Conservation (phyloP, 2,329 filamentous ascomycete genomes). For the Celoporthe dispersa region DNA sequence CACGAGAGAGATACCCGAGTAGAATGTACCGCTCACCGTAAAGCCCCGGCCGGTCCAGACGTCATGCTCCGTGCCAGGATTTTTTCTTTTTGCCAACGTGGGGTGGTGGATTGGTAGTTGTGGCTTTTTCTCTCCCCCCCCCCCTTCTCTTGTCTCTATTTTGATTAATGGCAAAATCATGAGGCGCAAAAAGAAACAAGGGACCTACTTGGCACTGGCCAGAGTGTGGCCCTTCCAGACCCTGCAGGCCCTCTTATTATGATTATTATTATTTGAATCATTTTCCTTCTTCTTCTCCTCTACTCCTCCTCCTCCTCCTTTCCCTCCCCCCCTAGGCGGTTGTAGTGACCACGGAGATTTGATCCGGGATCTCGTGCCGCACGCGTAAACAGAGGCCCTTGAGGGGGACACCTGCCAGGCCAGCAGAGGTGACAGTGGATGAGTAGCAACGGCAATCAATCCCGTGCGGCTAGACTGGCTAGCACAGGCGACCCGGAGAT, state of each 20-base stretch:
- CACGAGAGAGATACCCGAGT: conserved; percentile 11
- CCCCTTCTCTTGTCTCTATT: neutral
- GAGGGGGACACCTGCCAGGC: neutral
- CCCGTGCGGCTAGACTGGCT: conserved; percentile 6
- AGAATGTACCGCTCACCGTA: conserved; percentile 24
- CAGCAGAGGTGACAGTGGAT: neutral
- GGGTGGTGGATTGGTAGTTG: neutral
- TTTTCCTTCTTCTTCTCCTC: neutral
- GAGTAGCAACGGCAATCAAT: conserved; percentile 6
- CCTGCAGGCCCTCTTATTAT: neutral
- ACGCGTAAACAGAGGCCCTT: neutral
- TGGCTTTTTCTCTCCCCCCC: neutral
- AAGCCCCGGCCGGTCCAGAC: conserved; percentile 11
- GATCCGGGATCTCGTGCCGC: conserved; percentile 15
- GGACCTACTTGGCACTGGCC: neutral
- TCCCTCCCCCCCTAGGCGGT: neutral
- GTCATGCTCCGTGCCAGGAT: conserved; percentile 15
- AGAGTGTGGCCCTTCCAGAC: neutral
- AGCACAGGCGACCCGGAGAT: conserved; percentile 13
- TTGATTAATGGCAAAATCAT: neutral
- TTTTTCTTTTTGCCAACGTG: neutral
- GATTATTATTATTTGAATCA: no score
- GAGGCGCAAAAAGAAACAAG: neutral
- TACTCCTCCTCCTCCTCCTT: neutral
- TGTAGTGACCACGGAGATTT: conserved; percentile 15